These are phyloP conservation scores for Magnaporthales sp. DNA, from an alignment of 2,329 filamentous ascomycete species.

Conservation along the genomic window DNA sequence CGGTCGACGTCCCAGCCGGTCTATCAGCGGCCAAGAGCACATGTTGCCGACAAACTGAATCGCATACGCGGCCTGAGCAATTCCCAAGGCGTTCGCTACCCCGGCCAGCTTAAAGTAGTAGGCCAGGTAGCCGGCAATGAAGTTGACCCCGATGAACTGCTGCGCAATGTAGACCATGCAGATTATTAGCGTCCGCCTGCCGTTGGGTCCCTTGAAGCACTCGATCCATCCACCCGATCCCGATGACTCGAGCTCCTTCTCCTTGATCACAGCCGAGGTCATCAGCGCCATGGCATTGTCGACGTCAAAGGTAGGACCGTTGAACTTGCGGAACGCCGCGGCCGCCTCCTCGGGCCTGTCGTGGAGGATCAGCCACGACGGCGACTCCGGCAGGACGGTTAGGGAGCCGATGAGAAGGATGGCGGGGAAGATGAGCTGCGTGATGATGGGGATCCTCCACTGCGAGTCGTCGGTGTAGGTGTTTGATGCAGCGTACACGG, in stretches of 20 bases:
- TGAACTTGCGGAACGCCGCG: not conserved
- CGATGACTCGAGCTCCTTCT: not conserved
- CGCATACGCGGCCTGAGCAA: constrained; percentile 19
- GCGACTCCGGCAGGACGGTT: constrained; percentile 26
- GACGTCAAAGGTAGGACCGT: not conserved
- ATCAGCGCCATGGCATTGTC: not conserved
- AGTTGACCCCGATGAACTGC: constrained; percentile 21
- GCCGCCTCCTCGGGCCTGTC: constrained; percentile 34
- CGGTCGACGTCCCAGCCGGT: constrained; percentile 19
- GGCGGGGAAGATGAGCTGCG: constrained; percentile 18
- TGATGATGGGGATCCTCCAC: constrained; percentile 21
- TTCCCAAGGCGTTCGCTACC: constrained; percentile 18
- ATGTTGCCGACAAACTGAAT: constrained; percentile 22
- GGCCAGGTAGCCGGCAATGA: constrained; percentile 19
- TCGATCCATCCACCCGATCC: not conserved
- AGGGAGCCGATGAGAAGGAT: constrained; percentile 13
- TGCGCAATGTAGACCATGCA: constrained; percentile 22
- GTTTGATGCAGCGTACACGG: constrained; percentile 13
- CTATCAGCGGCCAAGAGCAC: constrained; percentile 20
- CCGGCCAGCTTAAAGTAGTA: constrained; percentile 20
- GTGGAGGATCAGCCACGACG: constrained; percentile 39
- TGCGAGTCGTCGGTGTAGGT: constrained; percentile 14
- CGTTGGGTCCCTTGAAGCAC: constrained; percentile 8
- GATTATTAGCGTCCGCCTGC: constrained; percentile 11
- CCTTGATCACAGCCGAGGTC: not conserved